Evolutionary conservation across 352 stramenopile species (phyloP).

Genomic region (Globisporangium yorkense): DNA sequence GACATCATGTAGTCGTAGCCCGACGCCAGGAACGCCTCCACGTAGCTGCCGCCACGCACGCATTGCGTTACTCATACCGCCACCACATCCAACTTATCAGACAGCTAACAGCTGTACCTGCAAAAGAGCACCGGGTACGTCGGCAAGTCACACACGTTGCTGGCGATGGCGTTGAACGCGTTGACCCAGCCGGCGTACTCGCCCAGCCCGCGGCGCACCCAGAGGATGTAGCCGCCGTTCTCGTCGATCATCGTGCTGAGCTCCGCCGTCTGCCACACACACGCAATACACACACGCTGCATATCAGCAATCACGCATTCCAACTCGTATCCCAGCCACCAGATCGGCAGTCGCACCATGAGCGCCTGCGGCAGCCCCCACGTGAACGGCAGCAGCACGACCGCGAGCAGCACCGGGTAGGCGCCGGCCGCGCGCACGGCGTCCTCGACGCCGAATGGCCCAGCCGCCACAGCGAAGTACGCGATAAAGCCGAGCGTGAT

Average conservation of each 20-base stretch:
- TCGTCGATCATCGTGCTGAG: conserved; percentile 83
- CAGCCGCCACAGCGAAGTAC: conserved; percentile 76
- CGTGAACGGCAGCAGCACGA: conserved; percentile 73
- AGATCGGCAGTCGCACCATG: conserved; percentile 31
- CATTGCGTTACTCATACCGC: background rate
- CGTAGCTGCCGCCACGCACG: conserved; percentile 31
- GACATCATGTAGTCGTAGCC: conserved; percentile 50
- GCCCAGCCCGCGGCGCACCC: conserved; percentile 75
- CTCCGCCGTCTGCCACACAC: conserved; percentile 46
- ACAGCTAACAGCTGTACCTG: conserved; percentile 19
- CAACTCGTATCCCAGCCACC: background rate
- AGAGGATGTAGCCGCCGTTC: conserved; percentile 83
- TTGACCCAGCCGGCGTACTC: conserved; percentile 82
- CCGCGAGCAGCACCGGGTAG: conserved; percentile 63
- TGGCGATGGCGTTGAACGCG: conserved; percentile 80
- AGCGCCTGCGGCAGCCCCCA: conserved; percentile 78
- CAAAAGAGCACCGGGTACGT: conserved; percentile 83
- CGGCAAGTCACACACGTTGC: conserved; percentile 80
- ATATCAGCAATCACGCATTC: background rate
- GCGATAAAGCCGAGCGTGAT: conserved; percentile 80
- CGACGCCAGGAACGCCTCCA: conserved; percentile 69
- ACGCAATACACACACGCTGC: background rate
- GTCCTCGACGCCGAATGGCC: conserved; percentile 76
- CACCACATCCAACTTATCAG: background rate
- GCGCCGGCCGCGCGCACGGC: conserved; percentile 64